Percentiles rank a stretch among this genome's conserved stretches.
phyloP scores from a whole-genome alignment of 2,329 filamentous ascomycete genomes.

The Ascochyta viciae-villosae region DNA sequence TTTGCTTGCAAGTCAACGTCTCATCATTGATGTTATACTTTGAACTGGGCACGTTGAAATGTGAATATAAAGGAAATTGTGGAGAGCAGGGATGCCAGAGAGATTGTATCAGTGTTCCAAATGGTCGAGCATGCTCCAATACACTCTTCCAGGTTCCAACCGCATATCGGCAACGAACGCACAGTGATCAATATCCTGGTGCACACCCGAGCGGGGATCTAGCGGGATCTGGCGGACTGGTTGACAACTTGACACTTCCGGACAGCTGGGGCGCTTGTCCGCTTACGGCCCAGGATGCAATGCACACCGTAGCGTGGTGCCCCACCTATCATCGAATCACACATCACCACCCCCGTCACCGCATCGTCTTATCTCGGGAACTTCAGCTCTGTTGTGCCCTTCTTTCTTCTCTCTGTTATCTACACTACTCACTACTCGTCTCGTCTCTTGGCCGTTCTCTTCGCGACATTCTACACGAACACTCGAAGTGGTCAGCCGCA shows the following conservation, averaged over 20 bases:
- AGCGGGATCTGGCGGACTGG: too few species aligned
- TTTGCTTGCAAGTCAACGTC: too few species aligned
- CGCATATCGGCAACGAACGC: too few species aligned
- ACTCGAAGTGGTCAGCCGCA: neutral
- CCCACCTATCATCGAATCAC: slow-evolving; percentile 20
- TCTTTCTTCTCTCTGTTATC: neutral
- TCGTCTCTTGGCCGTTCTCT: neutral
- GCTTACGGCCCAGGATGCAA: slow-evolving; percentile 1
- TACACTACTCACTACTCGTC: neutral
- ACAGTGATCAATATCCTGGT: neutral
- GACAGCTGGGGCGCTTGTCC: neutral
- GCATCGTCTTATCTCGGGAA: slow-evolving; percentile 7
- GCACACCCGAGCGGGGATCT: neutral
- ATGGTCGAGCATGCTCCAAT: too few species aligned
- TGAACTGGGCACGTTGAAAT: too few species aligned
- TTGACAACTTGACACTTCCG: neutral
- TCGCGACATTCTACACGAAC: too few species aligned
- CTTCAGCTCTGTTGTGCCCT: slow-evolving; percentile 7
- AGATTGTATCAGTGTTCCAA: too few species aligned
- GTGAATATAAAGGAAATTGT: too few species aligned
- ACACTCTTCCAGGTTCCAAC: too few species aligned
- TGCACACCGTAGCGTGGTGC: neutral
- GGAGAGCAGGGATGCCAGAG: too few species aligned
- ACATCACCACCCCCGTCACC: slow-evolving; percentile 15
- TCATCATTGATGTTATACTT: too few species aligned